Base-by-base conservation (phyloP, 176 grass and related monocot genomes). In the Paspalum vaginatum region DNA sequence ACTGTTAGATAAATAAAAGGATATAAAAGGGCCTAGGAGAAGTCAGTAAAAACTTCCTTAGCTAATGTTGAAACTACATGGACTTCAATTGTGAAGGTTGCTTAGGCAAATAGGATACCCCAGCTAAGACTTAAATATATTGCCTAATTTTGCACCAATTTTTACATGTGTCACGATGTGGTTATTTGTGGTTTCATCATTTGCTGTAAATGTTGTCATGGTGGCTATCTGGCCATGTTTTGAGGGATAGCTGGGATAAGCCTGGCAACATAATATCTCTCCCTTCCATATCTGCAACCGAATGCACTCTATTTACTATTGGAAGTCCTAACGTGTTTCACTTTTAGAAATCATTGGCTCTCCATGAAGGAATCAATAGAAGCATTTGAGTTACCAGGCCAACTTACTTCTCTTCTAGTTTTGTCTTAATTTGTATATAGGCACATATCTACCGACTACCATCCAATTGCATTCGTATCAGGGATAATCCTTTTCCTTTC, bases 291-390 rank as follows among this genome's bases (percentile, higher is more conserved):
- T 44, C 9, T 75, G 63, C 61, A 74, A 16, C 20, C 4, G 43
- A 57, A 5, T 80, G 10, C 72, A 58, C 57, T 86, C 6, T 11
- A 48, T 45, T 80, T 41, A 74, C 24, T 78, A 47, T 72, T 80
- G 26, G 26, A 71, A 59, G 56, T 68, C n/a, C 64, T 75, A 41
- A 13, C 67, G 16, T 25, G 3, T 16, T 20, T 64, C 46, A 79
- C 18, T 61, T 87, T 54, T 62, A 20, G 44, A 52, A 43, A 76
- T 62, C 38, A 54, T 61, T 40, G 16, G 21, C 55, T 61, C 55
- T 62, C 53, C 53, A 70, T 75, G 71, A 75, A 60, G 43, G 55
- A 76, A 16, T 53, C 9, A 12, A 22, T 61, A 20, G 4, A 61
- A 52, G 32, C 51, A 37, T 77, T 55, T 70, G 65, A 77, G 18